phyloP scores from a whole-genome alignment of 768 basidiomycete genomes.

The Leccinum obscurum region DNA sequence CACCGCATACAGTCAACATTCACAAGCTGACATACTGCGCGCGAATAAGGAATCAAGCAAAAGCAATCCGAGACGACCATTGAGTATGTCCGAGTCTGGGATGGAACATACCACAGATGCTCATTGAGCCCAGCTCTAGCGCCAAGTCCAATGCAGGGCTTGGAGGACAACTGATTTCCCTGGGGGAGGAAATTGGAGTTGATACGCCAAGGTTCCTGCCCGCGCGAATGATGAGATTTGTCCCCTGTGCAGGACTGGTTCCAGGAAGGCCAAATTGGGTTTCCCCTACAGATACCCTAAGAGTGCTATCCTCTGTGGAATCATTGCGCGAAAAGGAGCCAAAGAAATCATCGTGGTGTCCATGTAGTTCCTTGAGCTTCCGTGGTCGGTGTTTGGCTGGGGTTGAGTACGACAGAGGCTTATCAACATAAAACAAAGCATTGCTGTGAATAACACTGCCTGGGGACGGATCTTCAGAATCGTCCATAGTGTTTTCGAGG shows the following conservation, averaged over 20 bases:
- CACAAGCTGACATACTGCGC: background rate
- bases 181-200: conserved; percentile 1
- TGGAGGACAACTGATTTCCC: conserved; percentile 1
- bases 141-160: conserved; percentile 24
- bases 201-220: background rate
- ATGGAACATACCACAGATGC: conserved; percentile 30
- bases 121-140: conserved; percentile 24
- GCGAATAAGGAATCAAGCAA: background rate
- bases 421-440: conserved; percentile 20
- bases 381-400: conserved; percentile 15
- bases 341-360: background rate
- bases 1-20: conserved; percentile 9
- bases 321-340: background rate
- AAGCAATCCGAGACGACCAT: conserved; percentile 2
- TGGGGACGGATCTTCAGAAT: conserved; percentile 1
- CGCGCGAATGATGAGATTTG: background rate
- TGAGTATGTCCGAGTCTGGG: background rate
- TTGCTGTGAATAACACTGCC: conserved; percentile 5
- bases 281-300: conserved; percentile 8
- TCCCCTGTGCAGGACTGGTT: conserved; percentile 11
- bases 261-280: conserved; percentile 12
- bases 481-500: conserved; percentile 2
- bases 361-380: background rate
- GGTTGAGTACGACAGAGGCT: conserved; percentile 30
- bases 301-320: background rate